Evolutionary conservation across 371 early-diverging fungal genomes (phyloP).

Genomic region (Lichtheimia ornata): DNA sequence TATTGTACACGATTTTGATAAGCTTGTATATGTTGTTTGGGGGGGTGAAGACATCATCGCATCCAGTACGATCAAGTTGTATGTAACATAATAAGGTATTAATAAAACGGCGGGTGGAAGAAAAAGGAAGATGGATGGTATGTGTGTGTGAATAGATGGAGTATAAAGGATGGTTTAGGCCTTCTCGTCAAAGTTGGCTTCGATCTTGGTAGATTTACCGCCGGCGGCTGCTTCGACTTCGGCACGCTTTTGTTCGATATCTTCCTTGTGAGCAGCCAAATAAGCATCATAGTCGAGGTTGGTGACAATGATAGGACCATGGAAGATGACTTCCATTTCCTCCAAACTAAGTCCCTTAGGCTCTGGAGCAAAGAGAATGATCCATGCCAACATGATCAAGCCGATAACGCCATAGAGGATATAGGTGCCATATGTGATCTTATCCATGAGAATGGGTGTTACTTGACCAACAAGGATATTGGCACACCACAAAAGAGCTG

Average conservation of each 20-base stretch:
- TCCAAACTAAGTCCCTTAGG: slow-evolving; percentile 63
- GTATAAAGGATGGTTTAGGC: not conserved
- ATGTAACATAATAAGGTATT: too few species aligned
- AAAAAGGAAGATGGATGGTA: too few species aligned
- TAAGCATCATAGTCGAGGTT: slow-evolving; percentile 30
- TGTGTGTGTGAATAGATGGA: too few species aligned
- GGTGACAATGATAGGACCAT: slow-evolving; percentile 33
- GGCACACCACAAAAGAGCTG: slow-evolving; percentile 83
- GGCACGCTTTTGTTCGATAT: slow-evolving; percentile 32
- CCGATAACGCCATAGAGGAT: slow-evolving; percentile 64
- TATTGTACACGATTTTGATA: too few species aligned
- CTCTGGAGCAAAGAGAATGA: slow-evolving; percentile 62
- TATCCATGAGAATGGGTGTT: slow-evolving; percentile 43
- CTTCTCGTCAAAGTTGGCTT: slow-evolving; percentile 5
- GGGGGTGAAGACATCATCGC: too few species aligned
- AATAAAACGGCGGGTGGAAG: too few species aligned
- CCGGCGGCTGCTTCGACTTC: slow-evolving; percentile 22
- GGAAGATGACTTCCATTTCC: slow-evolving; percentile 49
- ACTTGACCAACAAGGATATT: slow-evolving; percentile 68
- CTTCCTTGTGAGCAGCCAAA: slow-evolving; percentile 27
- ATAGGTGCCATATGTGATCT: slow-evolving; percentile 56
- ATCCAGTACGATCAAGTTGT: too few species aligned
- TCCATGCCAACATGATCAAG: slow-evolving; percentile 52
- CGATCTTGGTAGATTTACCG: slow-evolving; percentile 1
- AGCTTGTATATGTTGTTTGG: too few species aligned